Percentiles rank a stretch among this genome's conserved stretches.
phyloP scores from a whole-genome alignment of 805 yeast genomes.

The Pichia gijzeniarum region DNA sequence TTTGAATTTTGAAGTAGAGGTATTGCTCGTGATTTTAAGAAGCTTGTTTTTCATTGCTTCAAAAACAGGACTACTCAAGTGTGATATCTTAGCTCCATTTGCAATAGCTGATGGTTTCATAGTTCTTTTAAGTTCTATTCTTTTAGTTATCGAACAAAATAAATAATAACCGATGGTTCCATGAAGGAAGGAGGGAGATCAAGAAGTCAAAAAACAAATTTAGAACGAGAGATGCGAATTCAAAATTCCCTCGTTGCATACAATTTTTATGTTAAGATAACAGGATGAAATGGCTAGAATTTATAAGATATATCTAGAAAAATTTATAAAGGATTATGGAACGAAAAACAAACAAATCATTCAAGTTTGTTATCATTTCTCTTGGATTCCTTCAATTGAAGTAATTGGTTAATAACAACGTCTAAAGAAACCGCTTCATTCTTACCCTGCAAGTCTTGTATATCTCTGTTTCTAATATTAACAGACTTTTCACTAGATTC shows the following conservation, averaged over 20 bases:
- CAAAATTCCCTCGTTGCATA: too few species aligned
- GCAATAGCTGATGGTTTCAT: too few species aligned
- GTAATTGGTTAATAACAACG: constrained; percentile 63
- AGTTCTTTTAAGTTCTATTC: too few species aligned
- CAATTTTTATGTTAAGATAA: too few species aligned
- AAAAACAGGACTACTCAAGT: background rate
- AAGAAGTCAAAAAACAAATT: too few species aligned
- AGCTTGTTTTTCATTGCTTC: constrained; percentile 5
- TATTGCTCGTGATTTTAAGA: background rate
- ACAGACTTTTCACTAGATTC: constrained; percentile 77
- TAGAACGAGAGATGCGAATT: too few species aligned
- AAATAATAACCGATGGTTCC: too few species aligned
- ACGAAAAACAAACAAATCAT: background rate
- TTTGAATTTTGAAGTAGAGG: background rate
- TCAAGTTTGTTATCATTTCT: constrained; percentile 59
- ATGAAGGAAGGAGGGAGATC: too few species aligned
- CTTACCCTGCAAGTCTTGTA: constrained; percentile 88
- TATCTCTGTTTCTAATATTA: constrained; percentile 95
- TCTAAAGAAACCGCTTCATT: constrained; percentile 72
- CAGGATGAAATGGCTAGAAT: too few species aligned
- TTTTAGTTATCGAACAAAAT: too few species aligned
- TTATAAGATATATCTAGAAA: too few species aligned
- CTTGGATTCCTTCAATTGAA: constrained; percentile 61
- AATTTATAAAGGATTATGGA: too few species aligned
- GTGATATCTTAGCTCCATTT: background rate